Evolutionary conservation across 2,329 filamentous ascomycete genomes (phyloP), one percentile per base, ranked within the genome.

Genomic region (Verticillium nonalfalfae): DNA sequence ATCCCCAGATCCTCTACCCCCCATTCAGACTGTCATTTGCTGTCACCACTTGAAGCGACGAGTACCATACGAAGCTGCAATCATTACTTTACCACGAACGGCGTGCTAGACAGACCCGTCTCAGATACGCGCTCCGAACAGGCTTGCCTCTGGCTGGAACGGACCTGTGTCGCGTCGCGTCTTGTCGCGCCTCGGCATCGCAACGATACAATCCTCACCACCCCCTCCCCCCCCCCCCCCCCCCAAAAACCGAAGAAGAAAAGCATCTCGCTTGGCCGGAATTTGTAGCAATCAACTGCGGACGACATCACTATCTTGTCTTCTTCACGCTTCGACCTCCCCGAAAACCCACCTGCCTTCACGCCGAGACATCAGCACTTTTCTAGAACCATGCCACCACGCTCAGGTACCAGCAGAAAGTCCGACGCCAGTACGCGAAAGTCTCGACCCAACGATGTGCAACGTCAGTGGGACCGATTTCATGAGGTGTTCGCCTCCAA

Each of bases 371-470:
- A 45, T n/a, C 13, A 13, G 13, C 15, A n/a, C 39, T 11, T 2
- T 1, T 11, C 18, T 18, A 34, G 26, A 18, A 35, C 52, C 58
- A 68, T 67, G 68, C 68, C 64, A 50, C 67, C 63, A 34, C 68
- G 61, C 59, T 61, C 55, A 56, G 63, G 60, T 34, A 52, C 57
- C 26, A 62, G 66, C 45, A 65, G 61, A 18, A 63, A 60, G 26
- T 62, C 66, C 21, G 67, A 63, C n/a, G 64, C 62, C 26, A 58
- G 59, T 14, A 65, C 64, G 61, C 64, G 64, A 52, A 67, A 68
- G 62, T 70, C 74, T 18, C 71, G 75, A 36, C 75, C 77, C 61
- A 72, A 78, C 68, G 71, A 74, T 65, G 71, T 79, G 35, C 75
- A 79, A 69, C 74, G 79, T 79, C 71, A 50, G 71, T 64, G 9